Evolutionary conservation across 352 stramenopile genomes (phyloP).

Genomic region (Thraustochytrium striatum): DNA sequence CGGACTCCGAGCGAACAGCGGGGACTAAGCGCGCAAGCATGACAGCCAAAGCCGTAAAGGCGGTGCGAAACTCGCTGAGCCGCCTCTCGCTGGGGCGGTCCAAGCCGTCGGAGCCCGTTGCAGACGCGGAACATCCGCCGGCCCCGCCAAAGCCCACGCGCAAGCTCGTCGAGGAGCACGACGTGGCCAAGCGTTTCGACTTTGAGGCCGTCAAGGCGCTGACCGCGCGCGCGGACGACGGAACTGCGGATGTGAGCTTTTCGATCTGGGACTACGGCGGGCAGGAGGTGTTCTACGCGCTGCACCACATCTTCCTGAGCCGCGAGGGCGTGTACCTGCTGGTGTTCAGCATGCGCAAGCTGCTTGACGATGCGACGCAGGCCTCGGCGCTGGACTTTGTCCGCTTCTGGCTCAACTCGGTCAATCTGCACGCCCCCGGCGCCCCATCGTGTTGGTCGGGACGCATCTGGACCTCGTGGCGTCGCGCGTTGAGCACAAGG

Average conservation of each 20-base stretch:
- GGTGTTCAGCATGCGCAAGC: slow-evolving; percentile 29
- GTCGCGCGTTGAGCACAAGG: neutral
- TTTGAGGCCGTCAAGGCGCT: no score
- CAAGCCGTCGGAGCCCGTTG: no score
- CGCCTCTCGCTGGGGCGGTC: no score
- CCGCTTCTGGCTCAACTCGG: neutral
- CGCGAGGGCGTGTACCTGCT: slow-evolving; percentile 13
- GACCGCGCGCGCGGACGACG: no score
- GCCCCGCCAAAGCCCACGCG: no score
- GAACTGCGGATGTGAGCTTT: slow-evolving; percentile 41
- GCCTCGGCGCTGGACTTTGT: neutral
- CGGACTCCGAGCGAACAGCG: no score
- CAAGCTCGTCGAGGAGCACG: no score
- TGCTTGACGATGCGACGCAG: neutral
- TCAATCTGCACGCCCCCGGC: neutral
- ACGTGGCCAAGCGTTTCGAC: no score
- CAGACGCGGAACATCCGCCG: no score
- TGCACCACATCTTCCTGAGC: slow-evolving; percentile 37
- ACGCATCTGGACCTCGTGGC: neutral
- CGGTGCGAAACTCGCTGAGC: no score
- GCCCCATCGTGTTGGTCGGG: neutral
- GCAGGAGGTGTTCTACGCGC: slow-evolving; percentile 36
- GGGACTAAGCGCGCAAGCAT: no score
- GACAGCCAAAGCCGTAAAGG: no score
- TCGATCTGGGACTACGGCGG: slow-evolving; percentile 48